Evolutionary conservation across 805 yeast species (phyloP).

Genomic region (Candida patagonica): DNA sequence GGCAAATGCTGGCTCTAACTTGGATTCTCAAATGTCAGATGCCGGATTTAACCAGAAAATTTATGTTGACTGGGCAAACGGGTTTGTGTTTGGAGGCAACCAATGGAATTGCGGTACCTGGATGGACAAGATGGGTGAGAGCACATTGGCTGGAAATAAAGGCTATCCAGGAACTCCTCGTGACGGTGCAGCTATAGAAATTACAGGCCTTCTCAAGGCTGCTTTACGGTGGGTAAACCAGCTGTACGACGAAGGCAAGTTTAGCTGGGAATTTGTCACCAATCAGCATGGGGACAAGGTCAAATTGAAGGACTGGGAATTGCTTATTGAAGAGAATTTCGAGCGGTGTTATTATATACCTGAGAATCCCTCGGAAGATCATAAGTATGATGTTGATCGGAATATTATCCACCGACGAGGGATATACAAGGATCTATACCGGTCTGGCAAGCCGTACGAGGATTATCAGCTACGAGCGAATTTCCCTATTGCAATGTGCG

Average conservation of each 20-base stretch:
- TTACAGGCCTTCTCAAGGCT: slow-evolving; percentile 81
- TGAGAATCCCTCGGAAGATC: slow-evolving; percentile 49
- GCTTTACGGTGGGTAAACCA: slow-evolving; percentile 68
- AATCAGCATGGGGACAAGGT: slow-evolving; percentile 51
- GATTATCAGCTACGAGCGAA: slow-evolving; percentile 92
- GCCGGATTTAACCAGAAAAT: slow-evolving; percentile 85
- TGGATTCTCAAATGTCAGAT: slow-evolving; percentile 87
- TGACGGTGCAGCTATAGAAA: slow-evolving; percentile 93
- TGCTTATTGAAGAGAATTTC: slow-evolving; percentile 57
- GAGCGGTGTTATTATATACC: slow-evolving; percentile 79
- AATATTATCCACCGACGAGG: slow-evolving; percentile 78
- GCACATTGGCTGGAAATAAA: slow-evolving; percentile 66
- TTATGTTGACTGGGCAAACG: slow-evolving; percentile 79
- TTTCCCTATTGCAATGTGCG: slow-evolving; percentile 87
- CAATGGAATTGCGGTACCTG: slow-evolving; percentile 95
- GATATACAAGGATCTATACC: slow-evolving; percentile 79
- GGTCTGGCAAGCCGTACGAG: slow-evolving; percentile 78
- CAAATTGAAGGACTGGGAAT: slow-evolving; percentile 62
- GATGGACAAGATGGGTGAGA: slow-evolving; percentile 99
- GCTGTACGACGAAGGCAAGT: slow-evolving; percentile 44
- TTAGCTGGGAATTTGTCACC: slow-evolving; percentile 47
- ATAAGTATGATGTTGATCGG: slow-evolving; percentile 50
- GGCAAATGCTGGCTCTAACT: slow-evolving; percentile 84
- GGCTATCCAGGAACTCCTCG: slow-evolving; percentile 98
- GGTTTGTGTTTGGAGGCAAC: slow-evolving; percentile 83